A percentile compares a stretch with the other conserved stretches of the same genome.
Conservation (phyloP, 306 rosid species). For the Parietaria judaica region DNA sequence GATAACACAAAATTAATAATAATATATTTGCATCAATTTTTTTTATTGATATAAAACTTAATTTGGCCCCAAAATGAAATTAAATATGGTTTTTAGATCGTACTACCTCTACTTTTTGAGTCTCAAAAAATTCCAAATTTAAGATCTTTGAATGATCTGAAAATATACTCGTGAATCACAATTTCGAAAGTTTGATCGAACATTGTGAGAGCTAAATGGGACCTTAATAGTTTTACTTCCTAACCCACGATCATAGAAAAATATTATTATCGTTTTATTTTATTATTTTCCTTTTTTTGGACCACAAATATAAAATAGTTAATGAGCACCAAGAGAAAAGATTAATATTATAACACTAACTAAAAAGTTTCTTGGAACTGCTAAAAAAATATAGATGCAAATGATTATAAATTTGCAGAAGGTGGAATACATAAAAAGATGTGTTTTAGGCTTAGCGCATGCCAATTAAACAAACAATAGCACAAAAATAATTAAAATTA, state of each 20-base stretch:
- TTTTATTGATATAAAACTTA: background rate
- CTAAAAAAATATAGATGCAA: background rate
- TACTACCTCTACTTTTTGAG: slow-evolving; percentile 8
- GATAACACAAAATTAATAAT: background rate
- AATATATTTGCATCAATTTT: background rate
- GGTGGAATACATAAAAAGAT: slow-evolving; percentile 25
- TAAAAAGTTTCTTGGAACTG: slow-evolving; percentile 1
- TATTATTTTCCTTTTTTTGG: background rate
- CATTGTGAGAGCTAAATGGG: slow-evolving; percentile 19
- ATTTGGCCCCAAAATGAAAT: slow-evolving; percentile 1
- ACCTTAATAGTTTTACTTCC: background rate
- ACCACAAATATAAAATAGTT: background rate
- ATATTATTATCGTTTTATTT: background rate
- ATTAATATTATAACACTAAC: background rate
- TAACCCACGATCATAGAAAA: background rate
- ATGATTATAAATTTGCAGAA: slow-evolving; percentile 13
- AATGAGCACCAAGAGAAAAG: background rate
- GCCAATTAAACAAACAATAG: slow-evolving; percentile 22
- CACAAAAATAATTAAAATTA: background rate
- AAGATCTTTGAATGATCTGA: slow-evolving; percentile 43
- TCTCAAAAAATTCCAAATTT: slow-evolving; percentile 29
- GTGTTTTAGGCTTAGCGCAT: slow-evolving; percentile 33
- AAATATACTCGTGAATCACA: slow-evolving; percentile 8
- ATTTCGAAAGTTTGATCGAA: slow-evolving; percentile 18
- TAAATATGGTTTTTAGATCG: background rate